Conservation (phyloP, 129 eudicot genomes). For the Flaveria ramosissima region DNA sequence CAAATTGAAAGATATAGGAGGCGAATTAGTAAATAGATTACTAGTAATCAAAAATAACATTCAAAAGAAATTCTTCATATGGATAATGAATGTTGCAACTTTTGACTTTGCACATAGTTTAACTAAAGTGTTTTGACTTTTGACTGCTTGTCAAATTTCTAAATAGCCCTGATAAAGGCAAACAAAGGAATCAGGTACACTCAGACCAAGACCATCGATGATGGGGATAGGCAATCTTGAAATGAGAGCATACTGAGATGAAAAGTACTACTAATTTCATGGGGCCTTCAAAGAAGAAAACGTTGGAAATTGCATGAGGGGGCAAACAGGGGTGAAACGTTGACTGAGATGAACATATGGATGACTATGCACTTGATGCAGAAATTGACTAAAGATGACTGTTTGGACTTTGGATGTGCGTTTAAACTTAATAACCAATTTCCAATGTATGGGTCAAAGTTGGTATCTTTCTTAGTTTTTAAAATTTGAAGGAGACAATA, state of each 20-base stretch:
- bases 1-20: not conserved
- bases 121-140: conserved; percentile 2
- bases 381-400: not conserved
- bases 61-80: not conserved
- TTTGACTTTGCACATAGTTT: conserved; percentile 5
- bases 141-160: conserved; percentile 10
- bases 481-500: not conserved
- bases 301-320: not conserved
- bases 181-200: not conserved
- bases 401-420: not conserved
- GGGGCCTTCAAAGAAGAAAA: not conserved
- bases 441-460: not conserved
- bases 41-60: not conserved
- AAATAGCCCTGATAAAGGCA: not conserved
- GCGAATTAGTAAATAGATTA: not conserved
- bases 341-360: not conserved
- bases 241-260: not conserved
- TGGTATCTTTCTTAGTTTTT: not conserved
- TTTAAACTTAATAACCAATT: not conserved
- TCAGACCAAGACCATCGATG: not conserved
- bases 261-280: conserved; percentile 12
- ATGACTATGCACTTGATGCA: not conserved
- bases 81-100: not conserved
- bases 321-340: no score
- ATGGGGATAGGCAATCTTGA: not conserved